Percentiles rank a stretch among this genome's conserved stretches.
These are phyloP conservation scores for Eucalyptus tenuipes DNA, from an alignment of 345 rosid species.

Conservation along the genomic window DNA sequence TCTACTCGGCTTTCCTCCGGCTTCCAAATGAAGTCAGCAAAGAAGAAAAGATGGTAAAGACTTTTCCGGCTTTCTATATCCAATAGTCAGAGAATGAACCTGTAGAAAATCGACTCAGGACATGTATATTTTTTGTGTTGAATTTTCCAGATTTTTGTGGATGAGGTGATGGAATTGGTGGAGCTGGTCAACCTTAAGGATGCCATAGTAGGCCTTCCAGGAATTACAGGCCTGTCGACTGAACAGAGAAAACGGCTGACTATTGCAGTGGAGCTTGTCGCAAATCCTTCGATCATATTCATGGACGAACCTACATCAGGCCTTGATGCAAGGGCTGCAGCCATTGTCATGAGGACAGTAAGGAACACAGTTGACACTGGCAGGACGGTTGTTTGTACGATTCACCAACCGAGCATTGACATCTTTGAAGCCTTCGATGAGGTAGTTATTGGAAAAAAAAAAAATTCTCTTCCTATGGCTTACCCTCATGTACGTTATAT, in stretches of 20 bases:
- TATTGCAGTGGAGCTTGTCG: constrained; percentile 52
- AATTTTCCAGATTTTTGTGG: constrained; percentile 27
- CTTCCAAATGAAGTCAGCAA: constrained; percentile 62
- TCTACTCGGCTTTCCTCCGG: constrained; percentile 84
- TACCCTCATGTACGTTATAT: neutral
- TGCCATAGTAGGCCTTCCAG: constrained; percentile 43
- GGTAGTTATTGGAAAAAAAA: neutral
- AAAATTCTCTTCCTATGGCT: neutral
- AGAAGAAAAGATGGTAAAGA: constrained; percentile 62
- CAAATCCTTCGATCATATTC: constrained; percentile 51
- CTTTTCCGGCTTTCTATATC: neutral
- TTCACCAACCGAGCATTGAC: constrained; percentile 51
- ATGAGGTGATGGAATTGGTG: constrained; percentile 36
- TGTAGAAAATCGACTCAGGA: neutral
- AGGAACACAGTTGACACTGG: constrained; percentile 46
- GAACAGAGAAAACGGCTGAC: constrained; percentile 50
- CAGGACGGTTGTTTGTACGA: constrained; percentile 50
- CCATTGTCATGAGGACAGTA: constrained; percentile 47
- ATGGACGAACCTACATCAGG: constrained; percentile 57
- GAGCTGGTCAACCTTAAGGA: constrained; percentile 26
- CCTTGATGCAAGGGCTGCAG: constrained; percentile 52
- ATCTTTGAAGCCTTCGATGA: constrained; percentile 55
- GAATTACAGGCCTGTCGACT: constrained; percentile 35
- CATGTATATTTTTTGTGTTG: neutral
- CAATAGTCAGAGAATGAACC: neutral